Base-by-base conservation (phyloP, 306 rosid species). In the Cicer cuneatum region DNA sequence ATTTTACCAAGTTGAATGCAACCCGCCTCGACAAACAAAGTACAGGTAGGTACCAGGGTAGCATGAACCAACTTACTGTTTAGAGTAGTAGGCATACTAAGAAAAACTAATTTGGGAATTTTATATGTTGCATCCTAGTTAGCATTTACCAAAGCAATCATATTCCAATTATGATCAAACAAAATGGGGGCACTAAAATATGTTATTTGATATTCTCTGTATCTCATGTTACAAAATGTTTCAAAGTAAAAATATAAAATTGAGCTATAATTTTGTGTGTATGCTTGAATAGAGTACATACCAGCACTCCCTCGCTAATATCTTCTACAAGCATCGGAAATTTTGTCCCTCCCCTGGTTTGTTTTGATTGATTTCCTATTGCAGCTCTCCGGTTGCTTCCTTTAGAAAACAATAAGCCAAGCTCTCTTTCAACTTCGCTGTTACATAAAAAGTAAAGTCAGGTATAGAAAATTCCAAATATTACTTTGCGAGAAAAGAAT, bases 251-350 rank as follows among this genome's bases (percentile, higher is more conserved):
- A 13, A 51, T 33, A 8, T 7, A 52, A 42, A 15, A 14, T 19
- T 40, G 13, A 53, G 66, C 48, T 33, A 74, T 24, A 70, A 60
- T 6, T 21, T 47, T 15, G 1, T 33, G 35, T 6, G 49, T 3
- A 6, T 19, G 66, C 73, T 35, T 21, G 47, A 58, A 48, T 19
- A 59, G 71, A 15, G 29, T 65, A 74, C 90, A 82, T 88, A 94
- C 99, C 74, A 94, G 93, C 13, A 94, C 95, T 62, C 99, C 99
- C n/a, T 94, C 97, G 80, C 89, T 86, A 49, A 94, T 81, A 81
- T 94, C 99, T 86, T 94, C 99, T 61, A 94, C 99, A 59, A 90
- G 95, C 97, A 94, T 94, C 77, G 82, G 92, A 81, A 94, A 94
- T 80, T 88, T 92, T 10, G 87, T 87, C 77, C 91, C 91, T 10